Evolutionary conservation across 768 basidiomycete species (phyloP), one percentile per base, ranked within the genome.

Genomic region (Suillus tomentosus): DNA sequence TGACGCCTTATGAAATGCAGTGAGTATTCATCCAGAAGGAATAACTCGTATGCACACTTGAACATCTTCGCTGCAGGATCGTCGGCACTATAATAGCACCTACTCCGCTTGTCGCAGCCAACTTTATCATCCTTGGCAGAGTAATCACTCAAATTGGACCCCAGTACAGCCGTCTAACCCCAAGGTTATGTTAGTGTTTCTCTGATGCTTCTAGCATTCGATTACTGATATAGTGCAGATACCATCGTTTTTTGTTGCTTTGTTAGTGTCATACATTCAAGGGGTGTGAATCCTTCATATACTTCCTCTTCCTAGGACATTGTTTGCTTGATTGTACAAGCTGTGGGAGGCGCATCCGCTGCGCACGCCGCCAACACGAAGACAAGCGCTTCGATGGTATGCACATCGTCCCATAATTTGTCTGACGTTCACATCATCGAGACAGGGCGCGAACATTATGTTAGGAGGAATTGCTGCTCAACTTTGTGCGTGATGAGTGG

Each of bases 401-500:
- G 66, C 39, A 13, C 40, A 37, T 45, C 42, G 37, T 45, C 15
- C 43, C 8, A 68, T 59, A 2, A 9, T 40, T 24, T 6, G 15
- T 42, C 17, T 36, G 14, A n/a, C 17, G 15, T 8, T 37, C 24
- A 61, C 39, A 17, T 19, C 61, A 27, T 15, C 17, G 40, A 72
- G 69, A 14, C 63, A 80, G 78, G 85, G 84, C 8, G 81, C 79
- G 14, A 69, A 82, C 56, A 78, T 87, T 69, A 88, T 89, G 86
- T 78, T 88, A 15, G 85, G 76, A 1, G 89, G 88, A 59, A 89
- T 91, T 65, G 77, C 78, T 31, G 82, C 89, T 68, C 88, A 90
- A 68, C 73, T 87, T 63, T 71, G 82, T 81, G 50, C 61, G 79
- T 73, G 27, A 42, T 31, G 14, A 15, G 34, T 58, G 70, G 19